phyloP scores from a whole-genome alignment of 2,329 filamentous ascomycete species.

The Magnaporthiopsis poae region DNA sequence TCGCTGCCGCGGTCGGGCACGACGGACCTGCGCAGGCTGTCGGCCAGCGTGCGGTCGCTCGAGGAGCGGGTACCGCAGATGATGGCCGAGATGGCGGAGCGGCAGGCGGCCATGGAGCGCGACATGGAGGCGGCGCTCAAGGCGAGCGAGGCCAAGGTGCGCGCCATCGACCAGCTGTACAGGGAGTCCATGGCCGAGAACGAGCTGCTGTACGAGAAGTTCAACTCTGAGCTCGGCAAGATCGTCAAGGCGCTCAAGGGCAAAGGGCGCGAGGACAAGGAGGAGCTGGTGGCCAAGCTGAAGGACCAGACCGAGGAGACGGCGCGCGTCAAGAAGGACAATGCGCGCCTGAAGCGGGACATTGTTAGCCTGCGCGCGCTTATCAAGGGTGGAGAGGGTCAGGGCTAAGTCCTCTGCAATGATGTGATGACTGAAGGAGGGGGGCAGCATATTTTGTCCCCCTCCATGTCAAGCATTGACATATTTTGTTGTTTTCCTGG shows the following conservation, averaged over 20 bases:
- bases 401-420: not conserved
- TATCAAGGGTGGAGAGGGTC: constrained; percentile 31
- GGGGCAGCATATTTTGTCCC: not conserved
- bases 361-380: constrained; percentile 58
- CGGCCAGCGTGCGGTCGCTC: constrained; percentile 52
- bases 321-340: constrained; percentile 72
- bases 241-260: constrained; percentile 66
- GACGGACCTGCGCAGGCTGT: constrained; percentile 39
- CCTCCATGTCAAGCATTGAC: not conserved
- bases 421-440: not conserved
- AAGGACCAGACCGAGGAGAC: constrained; percentile 69
- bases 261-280: constrained; percentile 65
- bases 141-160: constrained; percentile 67
- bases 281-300: constrained; percentile 62
- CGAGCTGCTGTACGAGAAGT: constrained; percentile 80
- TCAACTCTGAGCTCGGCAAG: constrained; percentile 81
- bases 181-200: constrained; percentile 83
- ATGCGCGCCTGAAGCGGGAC: constrained; percentile 71
- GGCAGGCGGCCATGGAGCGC: constrained; percentile 53
- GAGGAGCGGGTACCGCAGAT: constrained; percentile 56
- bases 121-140: constrained; percentile 65
- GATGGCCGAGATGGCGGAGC: constrained; percentile 48
- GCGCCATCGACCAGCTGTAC: constrained; percentile 78
- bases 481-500: not conserved
- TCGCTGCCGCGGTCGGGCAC: constrained; percentile 11